These are phyloP conservation scores for Calophaca sinica DNA, from an alignment of 306 rosid genomes.

Conservation along the genomic window DNA sequence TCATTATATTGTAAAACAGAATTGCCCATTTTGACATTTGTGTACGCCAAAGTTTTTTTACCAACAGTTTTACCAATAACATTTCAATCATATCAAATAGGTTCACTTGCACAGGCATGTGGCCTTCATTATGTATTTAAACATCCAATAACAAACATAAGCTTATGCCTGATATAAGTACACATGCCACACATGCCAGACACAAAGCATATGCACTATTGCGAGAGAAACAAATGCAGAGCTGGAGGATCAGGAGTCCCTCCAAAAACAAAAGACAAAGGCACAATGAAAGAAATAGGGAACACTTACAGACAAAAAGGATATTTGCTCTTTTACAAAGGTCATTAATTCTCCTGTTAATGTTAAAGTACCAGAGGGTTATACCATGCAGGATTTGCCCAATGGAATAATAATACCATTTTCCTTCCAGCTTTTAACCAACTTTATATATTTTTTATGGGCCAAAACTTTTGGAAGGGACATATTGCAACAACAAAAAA, in stretches of 20 bases:
- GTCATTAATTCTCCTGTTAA: conserved; percentile 1
- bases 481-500: not conserved
- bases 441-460: not conserved
- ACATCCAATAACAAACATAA: conserved; percentile 37
- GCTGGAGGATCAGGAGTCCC: conserved; percentile 23
- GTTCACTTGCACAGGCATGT: conserved; percentile 9
- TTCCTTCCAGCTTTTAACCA: conserved; percentile 13
- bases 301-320: not conserved
- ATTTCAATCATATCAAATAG: not conserved
- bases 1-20: conserved; percentile 9
- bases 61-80: conserved; percentile 6
- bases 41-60: conserved; percentile 5
- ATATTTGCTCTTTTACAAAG: not conserved
- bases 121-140: conserved; percentile 7
- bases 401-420: conserved; percentile 8
- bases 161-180: conserved; percentile 11
- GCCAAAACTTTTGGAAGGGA: conserved; percentile 33
- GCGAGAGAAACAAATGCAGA: conserved; percentile 29
- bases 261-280: conserved; percentile 10
- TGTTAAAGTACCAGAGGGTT: conserved; percentile 11
- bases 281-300: not conserved
- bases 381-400: conserved; percentile 18
- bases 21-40: conserved; percentile 1
- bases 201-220: conserved; percentile 10
- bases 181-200: not conserved